Evolutionary conservation across 176 grass and related monocot genomes (phyloP), one percentile per base, ranked within the genome.

Genomic region (Zoysia japonica): DNA sequence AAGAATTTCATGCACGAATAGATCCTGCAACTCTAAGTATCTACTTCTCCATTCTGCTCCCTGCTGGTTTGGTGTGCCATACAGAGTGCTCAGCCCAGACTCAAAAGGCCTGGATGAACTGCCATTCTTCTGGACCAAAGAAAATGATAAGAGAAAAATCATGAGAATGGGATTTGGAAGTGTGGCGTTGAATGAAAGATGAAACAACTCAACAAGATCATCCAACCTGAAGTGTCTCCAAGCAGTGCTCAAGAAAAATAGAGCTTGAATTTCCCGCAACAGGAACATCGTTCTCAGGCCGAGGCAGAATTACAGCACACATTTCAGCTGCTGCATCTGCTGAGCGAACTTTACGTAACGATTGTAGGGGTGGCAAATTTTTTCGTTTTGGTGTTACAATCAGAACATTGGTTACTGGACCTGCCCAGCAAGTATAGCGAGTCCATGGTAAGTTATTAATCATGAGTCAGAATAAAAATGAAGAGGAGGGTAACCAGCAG

Each of bases 361-460:
- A 46, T 66, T 76, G 83, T 41, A 90, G 74, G 3, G 82, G 74
- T 39, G 83, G 73, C 41, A 81, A 62, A 60, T 72, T 84, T 61
- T 83, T 61, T 70, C 78, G 45, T 61, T 91, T 84, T 36, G 79
- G 81, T 1, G 70, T 74, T 69, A 84, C 71, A 51, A 94, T 89
- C 61, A 89, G 44, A 61, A 94, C 92, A 82, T 93, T 93, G 45
- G 85, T 89, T 44, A 93, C 77, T 36, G 84, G 87, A 78, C 83
- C 88, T 94, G 88, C 50, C 36, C 64, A 38, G 80, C 15, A 42
- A 62, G 76, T 52, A 12, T 51, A 69, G 53, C 47, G 68, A 35
- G 70, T 47, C 47, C n/a, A 42, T 16, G 14, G 44, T 35, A 37
- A 46, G 47, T 62, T 47, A 20, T 46, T 77, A 1, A 17, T 2